Evolutionary conservation across 441 rosid genomes (phyloP).

Genomic region (Arabidopsis hybrid): DNA sequence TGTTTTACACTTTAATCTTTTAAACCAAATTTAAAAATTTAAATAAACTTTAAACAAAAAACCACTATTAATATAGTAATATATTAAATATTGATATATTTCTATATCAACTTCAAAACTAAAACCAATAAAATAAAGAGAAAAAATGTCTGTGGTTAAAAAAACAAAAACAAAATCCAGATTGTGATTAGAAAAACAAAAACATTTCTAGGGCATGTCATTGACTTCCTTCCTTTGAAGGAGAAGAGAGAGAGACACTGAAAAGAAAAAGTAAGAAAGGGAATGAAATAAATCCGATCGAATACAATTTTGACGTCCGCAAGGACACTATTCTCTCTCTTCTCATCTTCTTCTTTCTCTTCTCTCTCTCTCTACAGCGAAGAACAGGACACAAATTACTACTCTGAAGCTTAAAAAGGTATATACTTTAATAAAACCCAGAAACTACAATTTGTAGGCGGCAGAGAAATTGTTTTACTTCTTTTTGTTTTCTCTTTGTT

Average conservation of each 20-base stretch:
- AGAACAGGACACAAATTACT: constrained; percentile 51
- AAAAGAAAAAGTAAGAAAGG: constrained; percentile 42
- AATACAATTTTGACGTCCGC: constrained; percentile 97
- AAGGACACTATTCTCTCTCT: constrained; percentile 57
- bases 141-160: not conserved
- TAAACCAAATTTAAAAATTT: too few species aligned
- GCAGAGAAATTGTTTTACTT: not conserved
- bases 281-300: constrained; percentile 70
- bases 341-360: constrained; percentile 41
- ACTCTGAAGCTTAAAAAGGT: constrained; percentile 42
- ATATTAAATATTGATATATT: too few species aligned
- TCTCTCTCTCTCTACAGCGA: constrained; percentile 68
- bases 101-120: not conserved
- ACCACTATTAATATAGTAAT: too few species aligned
- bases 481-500: not conserved
- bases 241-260: constrained; percentile 43
- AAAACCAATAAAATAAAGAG: not conserved
- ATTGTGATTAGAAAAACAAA: not conserved
- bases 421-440: constrained; percentile 29
- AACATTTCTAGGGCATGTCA: constrained; percentile 37
- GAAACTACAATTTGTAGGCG: constrained; percentile 25
- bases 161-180: not conserved
- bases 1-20: too few species aligned
- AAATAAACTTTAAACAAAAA: too few species aligned
- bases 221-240: constrained; percentile 67